Base-by-base conservation (phyloP, 768 basidiomycete species). In the Hydnomerulius pinastri region DNA sequence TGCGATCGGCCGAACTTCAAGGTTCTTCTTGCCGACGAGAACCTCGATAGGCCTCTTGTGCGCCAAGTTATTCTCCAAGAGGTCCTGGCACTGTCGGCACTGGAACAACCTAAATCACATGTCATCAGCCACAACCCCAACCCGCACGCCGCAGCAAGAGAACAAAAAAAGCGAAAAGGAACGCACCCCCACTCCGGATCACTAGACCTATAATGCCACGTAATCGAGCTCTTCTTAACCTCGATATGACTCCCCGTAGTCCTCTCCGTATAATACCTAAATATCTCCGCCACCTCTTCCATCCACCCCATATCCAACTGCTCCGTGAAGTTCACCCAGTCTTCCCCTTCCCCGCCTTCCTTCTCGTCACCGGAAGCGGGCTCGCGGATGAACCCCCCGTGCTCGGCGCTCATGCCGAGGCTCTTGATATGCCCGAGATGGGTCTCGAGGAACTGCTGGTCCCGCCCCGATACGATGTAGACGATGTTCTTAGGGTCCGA, bases 221-320 rank as follows among this genome's bases (percentile, higher is more conserved):
- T 98, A 67, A 99, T 90, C 52, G 89, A 89, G 62, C 91, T 92
- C 80, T 95, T 95, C 83, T 99, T 99, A 68, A 87, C 76, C 77
- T 99, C 96, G 53, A 98, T 92, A 61, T 90, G 87, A 57, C 90
- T 89, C n/a, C 96, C 96, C 29, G 92, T 92, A 59, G 96, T 99
- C 44, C 96, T 77, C 82, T 96, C 94, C 15, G 92, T 96, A 71
- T 96, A 96, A 72, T 96, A 98, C 70, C 80, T 82, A 72, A 99
- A 99, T 43, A 99, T 87, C 73, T 98, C 93, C 60, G 86, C 82
- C 25, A 97, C 96, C 73, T 99, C 96, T 45, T 71, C 75, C 90
- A 96, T 93, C 96, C 96, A 99, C 56, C 82, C 82, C 96, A 98
- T 98, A 72, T 99, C 95, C 64, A 99, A 68, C 54, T 77, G 80